phyloP scores from a whole-genome alignment of 2,329 filamentous ascomycete species.

The Talaromyces sp. region DNA sequence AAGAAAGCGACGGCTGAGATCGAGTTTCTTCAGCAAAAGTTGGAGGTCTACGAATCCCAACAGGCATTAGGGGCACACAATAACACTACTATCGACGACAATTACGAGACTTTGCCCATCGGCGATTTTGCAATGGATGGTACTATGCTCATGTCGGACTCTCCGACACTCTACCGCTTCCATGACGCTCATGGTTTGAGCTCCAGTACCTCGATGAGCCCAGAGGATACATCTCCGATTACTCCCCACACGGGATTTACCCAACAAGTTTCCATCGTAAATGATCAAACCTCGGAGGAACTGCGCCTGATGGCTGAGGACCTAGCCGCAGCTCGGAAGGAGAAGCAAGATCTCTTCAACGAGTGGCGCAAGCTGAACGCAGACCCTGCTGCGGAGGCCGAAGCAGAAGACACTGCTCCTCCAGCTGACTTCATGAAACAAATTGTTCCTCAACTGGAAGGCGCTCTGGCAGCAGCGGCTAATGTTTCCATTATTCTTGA shows the following conservation, averaged over 20 bases:
- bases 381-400: slow-evolving; percentile 27
- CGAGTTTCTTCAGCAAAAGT: slow-evolving; percentile 24
- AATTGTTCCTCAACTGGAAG: slow-evolving; percentile 35
- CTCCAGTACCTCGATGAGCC: slow-evolving; percentile 9
- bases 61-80: slow-evolving; percentile 23
- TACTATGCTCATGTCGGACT: slow-evolving; percentile 30
- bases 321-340: slow-evolving; percentile 37
- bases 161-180: slow-evolving; percentile 24
- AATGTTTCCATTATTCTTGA: slow-evolving; percentile 37
- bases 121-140: slow-evolving; percentile 28
- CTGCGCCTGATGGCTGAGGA: slow-evolving; percentile 32
- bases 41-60: slow-evolving; percentile 22
- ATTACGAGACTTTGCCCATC: slow-evolving; percentile 27
- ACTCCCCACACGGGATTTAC: slow-evolving; percentile 19
- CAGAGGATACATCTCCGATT: slow-evolving; percentile 2
- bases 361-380: slow-evolving; percentile 31
- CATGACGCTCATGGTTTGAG: background rate
- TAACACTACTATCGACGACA: slow-evolving; percentile 17
- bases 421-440: slow-evolving; percentile 39
- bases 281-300: slow-evolving; percentile 22
- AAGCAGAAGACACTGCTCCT: slow-evolving; percentile 29
- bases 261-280: slow-evolving; percentile 20
- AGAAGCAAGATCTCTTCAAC: slow-evolving; percentile 40
- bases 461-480: slow-evolving; percentile 35
- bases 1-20: slow-evolving; percentile 29